Evolutionary conservation across 768 basidiomycete genomes (phyloP), one percentile per base, ranked within the genome.

Genomic region (Vishniacozyma victoriae): DNA sequence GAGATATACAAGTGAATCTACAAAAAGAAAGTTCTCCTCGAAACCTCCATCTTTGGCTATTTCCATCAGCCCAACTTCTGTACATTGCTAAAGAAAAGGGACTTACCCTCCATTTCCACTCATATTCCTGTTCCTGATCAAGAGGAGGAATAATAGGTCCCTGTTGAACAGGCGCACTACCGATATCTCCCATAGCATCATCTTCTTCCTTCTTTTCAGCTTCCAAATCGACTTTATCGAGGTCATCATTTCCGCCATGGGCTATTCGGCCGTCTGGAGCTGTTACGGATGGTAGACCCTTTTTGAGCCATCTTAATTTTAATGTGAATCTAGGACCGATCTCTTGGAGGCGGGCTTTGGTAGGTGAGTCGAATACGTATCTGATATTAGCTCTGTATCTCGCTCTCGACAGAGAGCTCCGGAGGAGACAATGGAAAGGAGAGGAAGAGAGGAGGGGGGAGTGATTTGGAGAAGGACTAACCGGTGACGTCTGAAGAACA

Each of bases 301-400:
- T 90, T 67, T 85, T 83, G 48, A 99, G 73, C 78, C 84, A 95
- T 31, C 84, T 78, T 47, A 99, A 76, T 73, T 97, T 97, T 11
- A 97, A 78, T 0, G 95, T 97, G 67, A 99, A 95, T 25, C 93
- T 82, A 5, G 95, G 95, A 1, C 95, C 95, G 55, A 99, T 99
- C 73, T 99, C 95, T 69, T 99, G 95, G 24, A 99, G 73, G 5
- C 85, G 81, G 7, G 93, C 91, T 68, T 86, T 90, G 57, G 92
- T 90, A 3, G 85, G 77, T 1, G 87, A 90, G 41, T 86, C 82
- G 74, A 92, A 97, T 33, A 89, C 90, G 71, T 91, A 93, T 62
- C 87, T 92, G 53, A 26, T 54, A 13, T n/a, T 6, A 27, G 40
- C 12, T 12, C 12, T n/a, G 18, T 18, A 38, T 11, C 18, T 18